A percentile compares a stretch with the other conserved stretches of the same genome.
These are phyloP conservation scores for Fusarium virguliforme DNA, from an alignment of 2,329 filamentous ascomycete genomes.

Conservation along the genomic window DNA sequence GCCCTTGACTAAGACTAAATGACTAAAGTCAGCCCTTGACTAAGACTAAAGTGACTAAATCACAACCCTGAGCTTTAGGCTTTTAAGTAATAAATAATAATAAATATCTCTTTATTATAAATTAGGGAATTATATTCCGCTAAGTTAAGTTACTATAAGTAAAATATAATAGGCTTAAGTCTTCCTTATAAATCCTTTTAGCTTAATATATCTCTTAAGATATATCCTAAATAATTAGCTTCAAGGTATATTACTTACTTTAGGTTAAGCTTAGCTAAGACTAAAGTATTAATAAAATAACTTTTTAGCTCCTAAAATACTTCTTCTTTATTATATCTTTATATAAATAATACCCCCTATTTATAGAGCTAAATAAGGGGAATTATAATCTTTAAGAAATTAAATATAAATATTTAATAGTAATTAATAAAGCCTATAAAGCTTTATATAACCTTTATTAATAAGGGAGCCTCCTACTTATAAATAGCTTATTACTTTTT, in stretches of 20 bases:
- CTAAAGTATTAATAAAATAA: not conserved
- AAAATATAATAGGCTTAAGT: not conserved
- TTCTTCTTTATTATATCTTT: not conserved
- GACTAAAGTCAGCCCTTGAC: no score
- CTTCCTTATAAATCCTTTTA: no score
- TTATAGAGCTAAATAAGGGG: not conserved
- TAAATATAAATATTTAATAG: constrained; percentile 1
- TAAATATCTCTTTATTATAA: constrained; percentile 12
- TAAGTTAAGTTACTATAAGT: constrained; percentile 1
- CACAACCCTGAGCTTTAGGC: no score
- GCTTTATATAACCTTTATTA: not conserved
- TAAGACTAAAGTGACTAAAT: no score
- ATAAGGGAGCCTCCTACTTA: not conserved
- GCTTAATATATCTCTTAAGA: not conserved
- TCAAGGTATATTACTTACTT: not conserved
- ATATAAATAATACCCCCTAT: not conserved
- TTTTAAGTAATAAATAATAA: constrained; percentile 8
- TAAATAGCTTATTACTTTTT: constrained; percentile 12
- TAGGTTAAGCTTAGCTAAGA: not conserved
- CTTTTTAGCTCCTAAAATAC: not conserved
- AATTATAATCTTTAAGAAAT: not conserved
- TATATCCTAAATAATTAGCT: not conserved
- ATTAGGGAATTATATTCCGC: constrained; percentile 6
- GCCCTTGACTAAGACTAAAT: no score
- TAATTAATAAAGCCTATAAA: constrained; percentile 6